A percentile compares a stretch with the other conserved stretches of the same genome.
Evolutionary conservation across 345 rosid species (phyloP).

Genomic region (Chamaenerion angustifolium): DNA sequence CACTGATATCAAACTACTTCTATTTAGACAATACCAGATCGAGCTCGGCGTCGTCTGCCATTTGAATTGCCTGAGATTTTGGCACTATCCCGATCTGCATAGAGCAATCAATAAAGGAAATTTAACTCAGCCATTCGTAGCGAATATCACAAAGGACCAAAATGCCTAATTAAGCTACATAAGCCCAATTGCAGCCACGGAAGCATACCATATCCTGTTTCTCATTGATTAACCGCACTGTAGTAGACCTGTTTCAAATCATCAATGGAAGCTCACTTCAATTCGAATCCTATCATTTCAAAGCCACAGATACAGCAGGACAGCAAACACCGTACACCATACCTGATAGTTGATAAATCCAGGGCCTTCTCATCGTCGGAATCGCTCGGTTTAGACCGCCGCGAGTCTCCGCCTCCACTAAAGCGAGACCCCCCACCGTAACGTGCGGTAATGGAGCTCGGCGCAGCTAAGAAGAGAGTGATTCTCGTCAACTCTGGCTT

Average conservation of each 20-base stretch:
- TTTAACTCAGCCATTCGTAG: neutral
- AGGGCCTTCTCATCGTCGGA: conserved; percentile 50
- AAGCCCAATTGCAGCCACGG: neutral
- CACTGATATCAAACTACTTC: neutral
- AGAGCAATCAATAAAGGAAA: conserved; percentile 3
- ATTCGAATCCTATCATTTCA: neutral
- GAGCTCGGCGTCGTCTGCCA: conserved; percentile 78
- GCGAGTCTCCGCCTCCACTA: conserved; percentile 15
- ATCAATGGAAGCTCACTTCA: conserved; percentile 1
- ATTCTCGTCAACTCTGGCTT: conserved; percentile 9
- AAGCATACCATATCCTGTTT: conserved; percentile 70
- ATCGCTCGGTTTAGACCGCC: conserved; percentile 32
- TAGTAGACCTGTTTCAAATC: conserved; percentile 36
- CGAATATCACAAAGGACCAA: neutral
- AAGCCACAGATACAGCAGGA: conserved; percentile 3
- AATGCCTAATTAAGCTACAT: neutral
- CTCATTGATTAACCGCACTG: conserved; percentile 68
- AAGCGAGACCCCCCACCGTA: conserved; percentile 40
- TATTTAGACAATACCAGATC: conserved; percentile 48
- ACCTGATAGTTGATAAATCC: conserved; percentile 54
- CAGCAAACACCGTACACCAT: neutral
- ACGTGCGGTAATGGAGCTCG: conserved; percentile 27
- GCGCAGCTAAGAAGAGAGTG: conserved; percentile 15
- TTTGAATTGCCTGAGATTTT: conserved; percentile 57
- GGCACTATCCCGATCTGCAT: conserved; percentile 72